Percentiles rank a stretch among this genome's conserved stretches.
Conservation (phyloP, 2,329 filamentous ascomycete species). For the Diaporthe capsici region DNA sequence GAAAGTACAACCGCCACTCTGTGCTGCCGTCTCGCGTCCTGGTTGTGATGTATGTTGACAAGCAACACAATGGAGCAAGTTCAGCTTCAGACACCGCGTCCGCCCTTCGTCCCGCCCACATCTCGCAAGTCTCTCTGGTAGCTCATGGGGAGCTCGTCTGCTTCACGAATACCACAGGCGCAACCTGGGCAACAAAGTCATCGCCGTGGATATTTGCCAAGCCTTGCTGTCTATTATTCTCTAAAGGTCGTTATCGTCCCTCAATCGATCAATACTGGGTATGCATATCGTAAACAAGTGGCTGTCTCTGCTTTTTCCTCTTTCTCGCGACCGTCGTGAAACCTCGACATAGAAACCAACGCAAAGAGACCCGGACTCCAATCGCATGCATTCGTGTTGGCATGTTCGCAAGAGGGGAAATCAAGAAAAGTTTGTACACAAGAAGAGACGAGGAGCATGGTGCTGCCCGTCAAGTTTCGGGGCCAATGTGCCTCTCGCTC, state of each 20-base stretch:
- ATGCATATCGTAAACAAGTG: slow-evolving; percentile 26
- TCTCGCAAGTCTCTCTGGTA: not conserved
- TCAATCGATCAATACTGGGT: slow-evolving; percentile 24
- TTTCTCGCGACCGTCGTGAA: slow-evolving; percentile 13
- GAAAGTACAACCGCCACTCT: too few relatives aligned
- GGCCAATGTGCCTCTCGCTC: slow-evolving; percentile 77
- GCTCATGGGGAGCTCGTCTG: not conserved
- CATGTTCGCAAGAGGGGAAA: slow-evolving; percentile 16
- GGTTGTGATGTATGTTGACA: not conserved
- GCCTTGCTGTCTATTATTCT: slow-evolving; percentile 35
- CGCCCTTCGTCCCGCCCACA: not conserved
- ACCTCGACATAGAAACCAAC: not conserved
- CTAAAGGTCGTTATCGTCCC: slow-evolving; percentile 36
- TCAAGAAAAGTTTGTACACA: slow-evolving; percentile 24
- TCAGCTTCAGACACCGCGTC: not conserved
- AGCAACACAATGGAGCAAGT: not conserved
- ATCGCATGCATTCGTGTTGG: slow-evolving; percentile 35
- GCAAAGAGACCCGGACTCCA: slow-evolving; percentile 32
- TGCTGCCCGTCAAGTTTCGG: slow-evolving; percentile 47
- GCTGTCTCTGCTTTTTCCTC: slow-evolving; percentile 22
- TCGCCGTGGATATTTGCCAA: not conserved
- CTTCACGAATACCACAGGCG: not conserved
- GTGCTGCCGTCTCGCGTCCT: not conserved
- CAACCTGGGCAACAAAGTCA: not conserved
- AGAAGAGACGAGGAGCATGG: not conserved